A percentile compares a stretch with the other conserved stretches of the same genome.
Conservation (phyloP, 2,329 filamentous ascomycete genomes). For the Trichoderma brevicompactum region DNA sequence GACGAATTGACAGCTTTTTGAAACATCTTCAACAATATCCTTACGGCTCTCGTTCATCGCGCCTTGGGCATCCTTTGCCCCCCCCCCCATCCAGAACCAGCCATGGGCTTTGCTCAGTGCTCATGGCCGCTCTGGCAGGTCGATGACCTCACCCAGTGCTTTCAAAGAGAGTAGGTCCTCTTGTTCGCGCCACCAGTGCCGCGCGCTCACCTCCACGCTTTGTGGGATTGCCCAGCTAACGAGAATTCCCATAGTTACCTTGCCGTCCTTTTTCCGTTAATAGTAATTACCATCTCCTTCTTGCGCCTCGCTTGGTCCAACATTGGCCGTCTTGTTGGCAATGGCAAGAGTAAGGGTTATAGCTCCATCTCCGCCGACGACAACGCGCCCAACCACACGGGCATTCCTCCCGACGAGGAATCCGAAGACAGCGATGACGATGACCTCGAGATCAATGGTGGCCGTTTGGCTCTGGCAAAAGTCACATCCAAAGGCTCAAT, state of each 20-base stretch:
- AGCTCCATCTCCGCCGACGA: conserved; percentile 55
- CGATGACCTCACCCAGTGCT: conserved; percentile 68
- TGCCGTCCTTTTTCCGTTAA: conserved; percentile 76
- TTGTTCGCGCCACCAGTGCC: background rate
- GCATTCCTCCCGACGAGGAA: conserved; percentile 54
- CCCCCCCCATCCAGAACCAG: background rate
- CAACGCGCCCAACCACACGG: conserved; percentile 53
- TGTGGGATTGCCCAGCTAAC: conserved; percentile 7
- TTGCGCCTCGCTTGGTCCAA: conserved; percentile 65
- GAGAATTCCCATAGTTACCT: conserved; percentile 40
- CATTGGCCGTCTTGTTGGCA: conserved; percentile 57
- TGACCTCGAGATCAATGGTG: conserved; percentile 62
- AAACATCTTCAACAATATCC: background rate
- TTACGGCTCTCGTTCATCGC: background rate
- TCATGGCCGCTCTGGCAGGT: conserved; percentile 63
- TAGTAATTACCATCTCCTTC: conserved; percentile 71
- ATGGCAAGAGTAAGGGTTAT: conserved; percentile 60
- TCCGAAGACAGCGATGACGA: conserved; percentile 58
- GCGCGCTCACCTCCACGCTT: background rate
- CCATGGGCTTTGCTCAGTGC: conserved; percentile 55
- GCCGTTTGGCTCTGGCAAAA: conserved; percentile 61
- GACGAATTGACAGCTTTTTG: background rate
- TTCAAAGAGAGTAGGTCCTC: conserved; percentile 66
- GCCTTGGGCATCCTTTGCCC: conserved; percentile 1
- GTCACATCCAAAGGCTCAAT: conserved; percentile 66